phyloP scores from a whole-genome alignment of 441 rosid species.

The Aleurites moluccanus region DNA sequence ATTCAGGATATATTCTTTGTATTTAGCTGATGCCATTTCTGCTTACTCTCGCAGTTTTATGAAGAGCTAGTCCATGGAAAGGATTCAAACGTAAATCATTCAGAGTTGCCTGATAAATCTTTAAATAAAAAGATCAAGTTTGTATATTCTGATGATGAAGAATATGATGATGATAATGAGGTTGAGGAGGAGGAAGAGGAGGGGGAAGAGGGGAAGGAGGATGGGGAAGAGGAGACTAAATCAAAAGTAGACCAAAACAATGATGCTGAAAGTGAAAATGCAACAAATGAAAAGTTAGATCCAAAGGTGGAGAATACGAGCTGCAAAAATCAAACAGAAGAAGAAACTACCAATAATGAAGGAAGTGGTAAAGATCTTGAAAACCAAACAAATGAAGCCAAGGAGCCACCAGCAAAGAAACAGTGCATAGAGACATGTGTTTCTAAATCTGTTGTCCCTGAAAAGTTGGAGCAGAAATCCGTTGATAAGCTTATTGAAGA shows the following conservation, averaged over 20 bases:
- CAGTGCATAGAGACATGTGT: conserved; percentile 50
- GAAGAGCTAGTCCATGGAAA: conserved; percentile 72
- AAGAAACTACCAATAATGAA: conserved; percentile 22
- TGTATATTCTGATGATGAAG: conserved; percentile 62
- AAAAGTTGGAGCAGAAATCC: conserved; percentile 56
- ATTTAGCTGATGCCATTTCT: conserved; percentile 13
- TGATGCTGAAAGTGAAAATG: conserved; percentile 31
- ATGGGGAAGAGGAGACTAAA: conserved; percentile 36
- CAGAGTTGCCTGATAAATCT: conserved; percentile 48
- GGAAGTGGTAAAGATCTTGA: conserved; percentile 32
- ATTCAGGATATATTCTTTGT: conserved; percentile 1
- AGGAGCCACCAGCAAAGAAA: conserved; percentile 69
- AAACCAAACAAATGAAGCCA: conserved; percentile 32
- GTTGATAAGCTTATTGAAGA: conserved; percentile 91
- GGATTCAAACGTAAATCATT: conserved; percentile 34
- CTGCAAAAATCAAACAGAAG: conserved; percentile 31
- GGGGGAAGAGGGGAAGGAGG: conserved; percentile 30
- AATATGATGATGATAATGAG: conserved; percentile 23
- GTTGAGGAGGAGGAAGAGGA: conserved; percentile 37
- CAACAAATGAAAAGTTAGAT: conserved; percentile 34
- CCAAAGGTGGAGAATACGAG: conserved; percentile 28
- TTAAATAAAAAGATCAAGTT: conserved; percentile 75
- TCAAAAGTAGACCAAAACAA: conserved; percentile 26
- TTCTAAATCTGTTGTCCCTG: conserved; percentile 32
- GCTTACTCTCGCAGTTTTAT: conserved; percentile 50